Evolutionary conservation across 2,329 filamentous ascomycete species (phyloP).

Genomic region (Trichoderma endophyticum): DNA sequence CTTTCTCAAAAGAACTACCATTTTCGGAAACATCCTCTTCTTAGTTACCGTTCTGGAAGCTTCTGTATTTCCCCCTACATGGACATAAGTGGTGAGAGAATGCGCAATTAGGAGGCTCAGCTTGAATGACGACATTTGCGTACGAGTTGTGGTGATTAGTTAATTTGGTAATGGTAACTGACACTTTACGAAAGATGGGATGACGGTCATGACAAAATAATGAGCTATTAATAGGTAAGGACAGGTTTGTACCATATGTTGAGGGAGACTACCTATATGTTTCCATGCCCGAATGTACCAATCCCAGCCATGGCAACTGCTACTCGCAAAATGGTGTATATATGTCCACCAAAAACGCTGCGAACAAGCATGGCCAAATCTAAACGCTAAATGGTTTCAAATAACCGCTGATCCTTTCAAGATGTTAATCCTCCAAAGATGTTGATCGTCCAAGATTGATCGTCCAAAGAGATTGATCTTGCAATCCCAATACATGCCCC

Average conservation of each 20-base stretch:
- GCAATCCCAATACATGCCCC: not conserved
- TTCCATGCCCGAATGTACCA: not conserved
- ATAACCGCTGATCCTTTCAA: not conserved
- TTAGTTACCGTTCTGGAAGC: not conserved
- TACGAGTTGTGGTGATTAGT: not conserved
- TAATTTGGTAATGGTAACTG: not conserved
- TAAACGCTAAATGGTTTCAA: not conserved
- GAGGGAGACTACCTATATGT: not conserved
- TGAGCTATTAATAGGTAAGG: not conserved
- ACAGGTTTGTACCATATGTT: not conserved
- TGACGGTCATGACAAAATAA: not conserved
- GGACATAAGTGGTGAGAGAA: slow-evolving; percentile 9
- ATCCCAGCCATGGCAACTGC: not conserved
- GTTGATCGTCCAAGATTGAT: not conserved
- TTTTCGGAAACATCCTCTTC: not conserved
- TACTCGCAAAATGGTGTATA: not conserved
- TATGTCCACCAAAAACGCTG: not conserved
- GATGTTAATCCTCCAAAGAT: not conserved
- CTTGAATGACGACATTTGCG: not conserved
- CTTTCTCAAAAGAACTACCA: not conserved
- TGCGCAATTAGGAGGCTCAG: not conserved
- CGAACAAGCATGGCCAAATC: not conserved
- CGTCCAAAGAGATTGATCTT: not conserved
- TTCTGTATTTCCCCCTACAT: not conserved
- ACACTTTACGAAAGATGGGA: not conserved